A percentile compares a stretch with the other conserved stretches of the same genome.
Conservation (phyloP, 2,329 filamentous ascomycete species). For the Paraphoma chrysanthemicola region DNA sequence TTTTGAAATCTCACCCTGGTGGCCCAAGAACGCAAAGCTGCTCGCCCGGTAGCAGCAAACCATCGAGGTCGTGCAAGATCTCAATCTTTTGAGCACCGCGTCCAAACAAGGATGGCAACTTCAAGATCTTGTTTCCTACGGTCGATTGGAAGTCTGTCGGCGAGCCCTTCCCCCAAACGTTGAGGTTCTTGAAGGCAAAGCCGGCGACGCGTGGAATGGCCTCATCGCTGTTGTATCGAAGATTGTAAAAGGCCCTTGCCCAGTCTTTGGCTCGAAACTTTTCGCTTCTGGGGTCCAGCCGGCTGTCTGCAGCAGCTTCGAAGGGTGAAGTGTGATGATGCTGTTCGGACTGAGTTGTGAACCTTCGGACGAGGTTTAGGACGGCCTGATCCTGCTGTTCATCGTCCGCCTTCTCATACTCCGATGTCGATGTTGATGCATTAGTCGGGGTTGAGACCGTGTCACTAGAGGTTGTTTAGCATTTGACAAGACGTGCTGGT, state of each 20-base stretch:
- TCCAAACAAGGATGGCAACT: constrained; percentile 62
- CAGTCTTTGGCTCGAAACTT: constrained; percentile 53
- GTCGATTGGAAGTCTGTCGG: constrained; percentile 73
- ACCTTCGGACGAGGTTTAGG: constrained; percentile 46
- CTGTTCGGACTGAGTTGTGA: constrained; percentile 47
- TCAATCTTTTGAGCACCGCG: constrained; percentile 63
- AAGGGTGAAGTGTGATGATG: constrained; percentile 42
- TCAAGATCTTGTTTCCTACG: constrained; percentile 66
- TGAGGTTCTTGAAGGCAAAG: constrained; percentile 68
- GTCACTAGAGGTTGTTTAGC: too few species aligned
- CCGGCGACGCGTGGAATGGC: constrained; percentile 63
- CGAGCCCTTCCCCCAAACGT: constrained; percentile 69
- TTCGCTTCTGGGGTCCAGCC: constrained; percentile 50
- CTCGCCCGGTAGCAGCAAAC: constrained; percentile 71
- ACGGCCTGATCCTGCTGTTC: constrained; percentile 22
- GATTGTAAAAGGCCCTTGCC: constrained; percentile 55
- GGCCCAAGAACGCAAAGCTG: constrained; percentile 76
- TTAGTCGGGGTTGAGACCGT: neutral
- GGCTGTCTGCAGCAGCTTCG: constrained; percentile 43
- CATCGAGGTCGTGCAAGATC: constrained; percentile 71
- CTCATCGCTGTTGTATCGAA: constrained; percentile 53
- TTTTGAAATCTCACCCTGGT: constrained; percentile 50
- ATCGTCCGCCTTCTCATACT: constrained; percentile 4
- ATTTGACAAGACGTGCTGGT: too few species aligned
- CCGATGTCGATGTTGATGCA: constrained; percentile 10